Evolutionary conservation across 2,329 filamentous ascomycete genomes (phyloP).

Genomic region (Colletotrichum lentis): DNA sequence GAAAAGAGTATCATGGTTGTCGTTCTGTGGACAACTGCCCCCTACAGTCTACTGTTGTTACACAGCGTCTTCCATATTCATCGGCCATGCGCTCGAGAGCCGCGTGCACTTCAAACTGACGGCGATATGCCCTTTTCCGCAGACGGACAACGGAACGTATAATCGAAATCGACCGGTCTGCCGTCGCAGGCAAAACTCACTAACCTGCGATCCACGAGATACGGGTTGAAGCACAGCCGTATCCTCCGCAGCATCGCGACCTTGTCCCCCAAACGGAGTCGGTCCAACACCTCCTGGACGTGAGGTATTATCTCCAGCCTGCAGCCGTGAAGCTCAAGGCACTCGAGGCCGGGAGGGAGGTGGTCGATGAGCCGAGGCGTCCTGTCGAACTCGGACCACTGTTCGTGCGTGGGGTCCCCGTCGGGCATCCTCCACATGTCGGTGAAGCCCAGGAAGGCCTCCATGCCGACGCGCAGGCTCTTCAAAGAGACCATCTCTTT

Average conservation of each 20-base stretch:
- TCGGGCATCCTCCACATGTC: background rate
- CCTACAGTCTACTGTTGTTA: too few species aligned
- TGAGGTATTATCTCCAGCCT: background rate
- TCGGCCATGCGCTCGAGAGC: too few species aligned
- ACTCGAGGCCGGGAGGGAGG: background rate
- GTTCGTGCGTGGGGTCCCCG: background rate
- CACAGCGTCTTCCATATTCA: too few species aligned
- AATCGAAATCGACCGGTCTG: background rate
- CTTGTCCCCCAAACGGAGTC: background rate
- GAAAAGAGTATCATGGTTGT: too few species aligned
- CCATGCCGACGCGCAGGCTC: constrained; percentile 10
- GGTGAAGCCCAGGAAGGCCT: constrained; percentile 9
- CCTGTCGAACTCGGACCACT: background rate
- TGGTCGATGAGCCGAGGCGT: background rate
- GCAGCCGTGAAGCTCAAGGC: constrained; percentile 5
- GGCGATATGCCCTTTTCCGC: too few species aligned
- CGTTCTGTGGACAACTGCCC: too few species aligned
- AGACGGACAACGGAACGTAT: background rate
- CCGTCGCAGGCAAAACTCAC: background rate
- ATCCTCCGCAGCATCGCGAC: background rate
- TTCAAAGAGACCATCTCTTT: constrained; percentile 1
- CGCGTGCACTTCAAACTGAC: too few species aligned
- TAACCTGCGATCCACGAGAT: background rate
- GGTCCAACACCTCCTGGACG: background rate
- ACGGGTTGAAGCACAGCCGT: background rate